Conservation (phyloP, 164 flowering plant genomes). For the Buxus sempervirens region DNA sequence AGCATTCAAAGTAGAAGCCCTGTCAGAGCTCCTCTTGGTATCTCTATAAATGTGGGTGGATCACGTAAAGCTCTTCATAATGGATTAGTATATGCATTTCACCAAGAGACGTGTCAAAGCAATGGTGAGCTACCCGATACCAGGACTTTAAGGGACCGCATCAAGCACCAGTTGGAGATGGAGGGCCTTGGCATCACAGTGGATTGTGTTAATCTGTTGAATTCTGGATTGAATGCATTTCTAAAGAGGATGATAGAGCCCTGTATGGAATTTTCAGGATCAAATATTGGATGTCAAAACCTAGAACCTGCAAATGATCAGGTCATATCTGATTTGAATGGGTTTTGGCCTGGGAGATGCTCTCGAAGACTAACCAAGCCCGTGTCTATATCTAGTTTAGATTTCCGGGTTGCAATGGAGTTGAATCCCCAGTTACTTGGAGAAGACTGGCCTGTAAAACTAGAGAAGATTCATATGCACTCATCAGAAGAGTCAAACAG, state of each 20-base stretch:
- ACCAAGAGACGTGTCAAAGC: conserved; percentile 41
- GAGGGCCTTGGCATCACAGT: conserved; percentile 47
- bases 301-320: conserved; percentile 19
- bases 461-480: conserved; percentile 54
- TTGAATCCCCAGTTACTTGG: conserved; percentile 73
- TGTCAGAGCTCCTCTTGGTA: conserved; percentile 79
- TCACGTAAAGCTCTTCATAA: conserved; percentile 37
- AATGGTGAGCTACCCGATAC: conserved; percentile 65
- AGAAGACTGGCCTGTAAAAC: conserved; percentile 64
- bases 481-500: conserved; percentile 24
- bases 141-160: conserved; percentile 38
- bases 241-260: conserved; percentile 73
- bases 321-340: conserved; percentile 21
- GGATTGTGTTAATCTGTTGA: conserved; percentile 63
- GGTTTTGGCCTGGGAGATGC: conserved; percentile 17
- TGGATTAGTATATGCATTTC: conserved; percentile 19
- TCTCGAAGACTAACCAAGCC: conserved; percentile 18
- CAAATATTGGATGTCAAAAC: conserved; percentile 32
- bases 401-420: conserved; percentile 69
- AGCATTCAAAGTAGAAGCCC: conserved; percentile 75
- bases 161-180: conserved; percentile 53
- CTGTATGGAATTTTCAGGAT: conserved; percentile 50
- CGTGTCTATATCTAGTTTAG: conserved; percentile 34
- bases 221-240: conserved; percentile 62
- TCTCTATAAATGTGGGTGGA: conserved; percentile 37